A percentile compares a stretch with the other conserved stretches of the same genome.
Conservation (phyloP, 306 rosid species). For the Malus asiatica region DNA sequence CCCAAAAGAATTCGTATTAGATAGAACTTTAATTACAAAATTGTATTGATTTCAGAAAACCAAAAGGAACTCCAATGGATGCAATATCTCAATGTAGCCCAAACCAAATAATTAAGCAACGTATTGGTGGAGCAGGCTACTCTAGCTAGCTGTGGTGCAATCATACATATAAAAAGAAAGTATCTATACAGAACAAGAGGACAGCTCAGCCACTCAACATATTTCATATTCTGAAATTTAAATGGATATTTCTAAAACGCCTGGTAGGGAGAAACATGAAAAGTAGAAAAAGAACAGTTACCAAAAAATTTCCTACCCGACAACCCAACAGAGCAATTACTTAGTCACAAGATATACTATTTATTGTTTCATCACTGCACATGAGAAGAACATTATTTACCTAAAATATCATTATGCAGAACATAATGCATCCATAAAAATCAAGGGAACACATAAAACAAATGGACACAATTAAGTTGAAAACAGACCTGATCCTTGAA, state of each 20-base stretch:
- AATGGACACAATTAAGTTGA: background rate
- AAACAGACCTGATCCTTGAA: conserved; percentile 67
- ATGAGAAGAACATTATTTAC: background rate
- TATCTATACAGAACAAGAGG: background rate
- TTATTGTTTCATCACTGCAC: background rate
- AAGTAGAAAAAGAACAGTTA: background rate
- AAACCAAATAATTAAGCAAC: background rate
- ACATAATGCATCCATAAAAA: background rate
- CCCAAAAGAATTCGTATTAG: background rate
- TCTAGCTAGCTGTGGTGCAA: background rate
- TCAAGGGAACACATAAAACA: background rate
- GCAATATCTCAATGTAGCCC: background rate
- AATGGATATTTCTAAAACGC: background rate
- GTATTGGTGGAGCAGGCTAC: background rate
- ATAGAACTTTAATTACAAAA: background rate
- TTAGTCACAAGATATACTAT: background rate
- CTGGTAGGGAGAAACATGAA: background rate
- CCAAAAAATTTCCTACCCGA: background rate
- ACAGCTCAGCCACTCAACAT: background rate
- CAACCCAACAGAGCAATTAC: background rate
- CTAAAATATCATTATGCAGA: background rate
- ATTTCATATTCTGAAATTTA: background rate
- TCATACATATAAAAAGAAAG: background rate
- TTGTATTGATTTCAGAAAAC: background rate
- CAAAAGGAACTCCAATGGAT: background rate